These are phyloP conservation scores for Phytophthora hybrid DNA, from an alignment of 352 stramenopile genomes.

Conservation along the genomic window DNA sequence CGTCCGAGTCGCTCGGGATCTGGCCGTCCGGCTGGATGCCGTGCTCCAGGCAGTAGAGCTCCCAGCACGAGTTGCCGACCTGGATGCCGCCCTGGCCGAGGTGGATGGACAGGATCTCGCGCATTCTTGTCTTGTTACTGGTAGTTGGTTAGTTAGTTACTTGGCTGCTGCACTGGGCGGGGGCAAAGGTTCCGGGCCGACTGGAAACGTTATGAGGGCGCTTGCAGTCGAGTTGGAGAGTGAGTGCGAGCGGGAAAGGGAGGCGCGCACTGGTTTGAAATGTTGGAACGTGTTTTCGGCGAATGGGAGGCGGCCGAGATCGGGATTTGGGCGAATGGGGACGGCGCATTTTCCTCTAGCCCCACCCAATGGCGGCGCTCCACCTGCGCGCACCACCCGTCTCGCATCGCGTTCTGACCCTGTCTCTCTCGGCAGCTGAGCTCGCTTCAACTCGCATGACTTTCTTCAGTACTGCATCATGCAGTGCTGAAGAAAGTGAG, in stretches of 20 bases:
- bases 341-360: not conserved
- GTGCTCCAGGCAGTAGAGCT: slow-evolving; percentile 94
- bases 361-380: not conserved
- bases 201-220: slow-evolving; percentile 46
- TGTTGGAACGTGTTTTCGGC: slow-evolving; percentile 26
- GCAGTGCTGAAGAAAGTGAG: too few species aligned
- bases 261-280: slow-evolving; percentile 20
- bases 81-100: slow-evolving; percentile 94
- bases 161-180: slow-evolving; percentile 58
- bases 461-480: not conserved
- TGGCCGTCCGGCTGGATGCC: slow-evolving; percentile 94
- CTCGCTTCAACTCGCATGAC: not conserved
- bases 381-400: slow-evolving; percentile 3
- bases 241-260: slow-evolving; percentile 34
- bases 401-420: slow-evolving; percentile 4
- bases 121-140: too few species aligned
- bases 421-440: slow-evolving; percentile 6
- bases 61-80: slow-evolving; percentile 92
- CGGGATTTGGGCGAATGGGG: slow-evolving; percentile 8
- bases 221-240: slow-evolving; percentile 42
- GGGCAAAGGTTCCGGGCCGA: slow-evolving; percentile 6
- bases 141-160: not conserved
- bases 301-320: not conserved
- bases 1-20: slow-evolving; percentile 57
- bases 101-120: slow-evolving; percentile 77